Base-by-base conservation (phyloP, 441 rosid genomes). In the Jatropha multifida region DNA sequence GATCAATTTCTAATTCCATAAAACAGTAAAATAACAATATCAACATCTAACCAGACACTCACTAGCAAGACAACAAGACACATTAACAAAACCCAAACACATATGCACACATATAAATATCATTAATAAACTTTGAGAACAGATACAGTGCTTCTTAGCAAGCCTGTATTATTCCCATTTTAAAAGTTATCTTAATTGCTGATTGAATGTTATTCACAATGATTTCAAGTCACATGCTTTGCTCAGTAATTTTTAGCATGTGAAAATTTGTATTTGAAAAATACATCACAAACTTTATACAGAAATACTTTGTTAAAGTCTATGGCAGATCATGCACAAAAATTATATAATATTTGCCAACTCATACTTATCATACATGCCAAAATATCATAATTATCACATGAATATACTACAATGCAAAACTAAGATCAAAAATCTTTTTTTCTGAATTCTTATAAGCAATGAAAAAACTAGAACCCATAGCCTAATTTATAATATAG, bases 1-100 rank as follows among this genome's bases (percentile, higher is more conserved):
- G 84, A 82, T 96, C 99, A 70, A 91, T 90, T 94, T 91, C 99
- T 96, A 78, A 82, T 75, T 66, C 76, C 75, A 77, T 9, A 78
- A 76, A 83, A 73, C 54, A 59, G 69, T 42, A 38, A 61, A 75
- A 74, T 26, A 72, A 70, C 38, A 76, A 40, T 5, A 75, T 81
- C 68, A 83, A 56, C 60, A 68, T 37, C 46, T 48, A 62, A 64
- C 12, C 9, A 65, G 8, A 59, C 51, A 23, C 62, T n/a, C 66
- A 26, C 46, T 1, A 27, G 9, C 40, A 56, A 66, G n/a, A 65
- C 0, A 72, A 42, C 41, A 40, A 62, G 59, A 48, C 49, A 63
- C n/a, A 26, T n/a, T 11, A 0, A 61, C 10, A 38, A 18, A 54
- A 44, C 17, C 32, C 3, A 42, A 26, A 42, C 5, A 18, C 32